Evolutionary conservation across 768 basidiomycete species (phyloP).

Genomic region (Tylopilus balloui): DNA sequence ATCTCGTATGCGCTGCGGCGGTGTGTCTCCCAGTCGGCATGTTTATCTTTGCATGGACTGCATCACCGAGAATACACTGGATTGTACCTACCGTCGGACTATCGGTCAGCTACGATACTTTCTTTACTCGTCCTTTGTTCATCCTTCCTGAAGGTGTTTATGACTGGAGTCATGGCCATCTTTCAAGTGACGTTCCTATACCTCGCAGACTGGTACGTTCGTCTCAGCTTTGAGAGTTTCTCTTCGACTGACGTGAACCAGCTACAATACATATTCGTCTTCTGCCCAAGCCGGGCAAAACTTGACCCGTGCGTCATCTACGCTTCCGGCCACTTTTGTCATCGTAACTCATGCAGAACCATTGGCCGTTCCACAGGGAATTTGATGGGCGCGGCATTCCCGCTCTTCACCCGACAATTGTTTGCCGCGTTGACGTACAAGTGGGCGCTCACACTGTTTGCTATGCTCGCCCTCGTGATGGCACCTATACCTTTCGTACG

Average conservation of each 20-base stretch:
- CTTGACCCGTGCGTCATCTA: slow-evolving; percentile 36
- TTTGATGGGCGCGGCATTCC: slow-evolving; percentile 40
- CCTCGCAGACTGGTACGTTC: slow-evolving; percentile 49
- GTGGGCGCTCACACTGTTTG: slow-evolving; percentile 46
- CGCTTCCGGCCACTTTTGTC: neutral
- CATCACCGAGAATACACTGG: slow-evolving; percentile 55
- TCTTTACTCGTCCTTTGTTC: neutral
- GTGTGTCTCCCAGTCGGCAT: slow-evolving; percentile 52
- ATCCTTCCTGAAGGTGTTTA: slow-evolving; percentile 34
- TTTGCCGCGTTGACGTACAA: slow-evolving; percentile 43
- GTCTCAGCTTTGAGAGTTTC: no score
- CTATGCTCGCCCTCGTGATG: slow-evolving; percentile 39
- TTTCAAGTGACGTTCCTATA: slow-evolving; percentile 46
- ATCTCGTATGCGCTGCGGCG: slow-evolving; percentile 49
- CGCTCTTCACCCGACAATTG: slow-evolving; percentile 47
- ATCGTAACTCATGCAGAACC: neutral
- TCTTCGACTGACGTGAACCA: slow-evolving; percentile 10
- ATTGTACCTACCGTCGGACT: slow-evolving; percentile 34
- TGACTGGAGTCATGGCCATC: slow-evolving; percentile 37
- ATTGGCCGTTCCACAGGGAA: slow-evolving; percentile 28
- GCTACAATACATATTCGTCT: slow-evolving; percentile 46
- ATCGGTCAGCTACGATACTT: slow-evolving; percentile 12
- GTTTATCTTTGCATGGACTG: slow-evolving; percentile 71
- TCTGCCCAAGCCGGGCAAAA: slow-evolving; percentile 52
- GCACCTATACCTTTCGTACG: slow-evolving; percentile 42